Evolutionary conservation across 2,329 filamentous ascomycete genomes (phyloP), one percentile per base, ranked within the genome.

Genomic region (Phialophora chinensis): DNA sequence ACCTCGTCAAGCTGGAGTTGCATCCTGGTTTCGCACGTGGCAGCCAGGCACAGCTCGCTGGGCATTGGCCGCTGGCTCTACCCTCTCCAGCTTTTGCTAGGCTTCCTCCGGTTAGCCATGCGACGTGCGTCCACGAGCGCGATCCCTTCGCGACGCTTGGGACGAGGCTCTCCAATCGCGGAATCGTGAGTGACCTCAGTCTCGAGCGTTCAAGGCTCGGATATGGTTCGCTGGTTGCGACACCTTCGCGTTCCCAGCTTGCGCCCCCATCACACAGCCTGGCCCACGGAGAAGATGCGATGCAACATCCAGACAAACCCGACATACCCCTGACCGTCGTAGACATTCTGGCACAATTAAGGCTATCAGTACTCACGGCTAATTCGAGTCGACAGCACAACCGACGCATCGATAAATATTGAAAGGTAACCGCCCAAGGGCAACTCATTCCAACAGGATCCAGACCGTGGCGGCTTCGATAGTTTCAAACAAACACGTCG

Each of bases 121-220:
- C 66, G 66, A 69, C 33, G 59, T 64, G 66, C 63, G 33, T 54
- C 27, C 50, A 25, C 7, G 38, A 14, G 27, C 53, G 50, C 42
- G 44, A 55, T 61, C 52, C 50, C 42, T 38, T 27, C n/a, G n/a
- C 23, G 58, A n/a, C 17, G 20, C 38, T 44, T 49, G 57, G 29
- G 61, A 67, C 66, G 50, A 65, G 62, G 60, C 66, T 67, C 56
- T 62, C 53, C 62, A 67, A 63, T 63, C 56, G 54, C 27, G 31
- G 49, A 52, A 52, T 52, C 49, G 10, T 14, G 20, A 7, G 25
- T 29, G 49, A 61, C 47, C 33, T 53, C 49, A 61, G 12, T 61
- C 33, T 44, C 42, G n/a, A 58, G 33, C 56, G 49, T 57, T 42
- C 58, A 55, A 49, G 58, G 52, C 66, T 55, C 27, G 38, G 50